Base-by-base conservation (phyloP, 495 filamentous ascomycete species). In the Choiromyces venosus region DNA sequence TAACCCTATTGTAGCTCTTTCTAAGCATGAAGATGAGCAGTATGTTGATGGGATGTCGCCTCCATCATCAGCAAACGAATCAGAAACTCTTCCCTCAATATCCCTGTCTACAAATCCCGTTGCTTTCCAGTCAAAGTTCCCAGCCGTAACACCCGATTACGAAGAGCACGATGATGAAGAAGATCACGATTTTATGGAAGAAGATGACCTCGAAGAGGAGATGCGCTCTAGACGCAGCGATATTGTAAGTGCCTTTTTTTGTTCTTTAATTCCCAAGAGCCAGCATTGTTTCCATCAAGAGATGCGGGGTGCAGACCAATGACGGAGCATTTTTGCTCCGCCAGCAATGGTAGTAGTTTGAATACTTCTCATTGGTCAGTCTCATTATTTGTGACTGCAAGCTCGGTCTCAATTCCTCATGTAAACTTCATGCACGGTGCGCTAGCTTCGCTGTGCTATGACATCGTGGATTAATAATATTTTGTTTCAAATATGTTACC, bases 21-120 rank as follows among this genome's bases (percentile, higher is more conserved):
- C 70, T 39, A 77, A 77, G 67, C 74, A 73, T 64, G 79, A 80
- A 71, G 78, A 80, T 37, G 78, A 80, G 65, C 79, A 80, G 67
- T 80, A 80, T 66, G 37, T 75, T 37, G 79, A 80, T 39, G 71
- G 70, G 37, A 73, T 80, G 71, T 80, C 79, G 37, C 79, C 79
- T 67, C 79, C 78, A 42, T 80, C 78, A n/a, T 77, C 78, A 14
- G 79, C 79, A n/a, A 80, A 80, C 71, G 78, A 80, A 72, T 80
- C 78, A 35, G 78, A 80, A 76, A 78, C 73, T n/a, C 46, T 75
- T 68, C 73, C 71, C 36, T 75, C 74, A 19, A 79, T 79, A 39
- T 80, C 77, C 12, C 67, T 80, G 52, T 76, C 78, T 39, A 71
- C 71, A 33, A 75, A 77, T 68, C 44, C 71, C 25, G 37, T 75